These are phyloP conservation scores for Pyricularia pennisetigena DNA, from an alignment of 2,329 filamentous ascomycete species.

Conservation along the genomic window DNA sequence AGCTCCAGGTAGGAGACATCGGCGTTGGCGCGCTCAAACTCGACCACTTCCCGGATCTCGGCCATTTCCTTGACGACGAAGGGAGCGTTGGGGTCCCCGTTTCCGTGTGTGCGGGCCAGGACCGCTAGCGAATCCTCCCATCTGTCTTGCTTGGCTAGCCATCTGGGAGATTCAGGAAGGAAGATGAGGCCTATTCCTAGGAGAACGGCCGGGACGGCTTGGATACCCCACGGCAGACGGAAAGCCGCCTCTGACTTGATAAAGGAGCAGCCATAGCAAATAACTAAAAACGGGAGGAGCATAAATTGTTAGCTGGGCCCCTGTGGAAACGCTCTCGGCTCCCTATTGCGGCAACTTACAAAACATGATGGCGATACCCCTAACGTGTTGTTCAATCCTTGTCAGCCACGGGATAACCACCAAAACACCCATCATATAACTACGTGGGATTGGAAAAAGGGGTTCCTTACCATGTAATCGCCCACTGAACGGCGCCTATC, in stretches of 20 bases:
- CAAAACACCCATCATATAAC: not conserved
- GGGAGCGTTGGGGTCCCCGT: constrained; percentile 52
- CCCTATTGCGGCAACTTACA: constrained; percentile 9
- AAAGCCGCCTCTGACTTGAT: constrained; percentile 34
- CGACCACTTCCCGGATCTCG: constrained; percentile 64
- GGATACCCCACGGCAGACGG: constrained; percentile 37
- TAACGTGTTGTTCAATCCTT: not conserved
- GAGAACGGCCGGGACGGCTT: constrained; percentile 32
- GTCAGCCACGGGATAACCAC: not conserved
- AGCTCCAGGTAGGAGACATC: constrained; percentile 65
- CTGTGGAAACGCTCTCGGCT: too few relatives aligned
- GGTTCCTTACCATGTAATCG: constrained; percentile 31
- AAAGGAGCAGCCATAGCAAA: constrained; percentile 35
- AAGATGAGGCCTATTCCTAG: constrained; percentile 30
- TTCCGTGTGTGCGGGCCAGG: constrained; percentile 48
- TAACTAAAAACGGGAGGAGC: constrained; percentile 12
- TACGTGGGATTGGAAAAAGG: not conserved
- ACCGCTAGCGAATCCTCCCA: constrained; percentile 35
- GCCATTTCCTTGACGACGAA: constrained; percentile 59
- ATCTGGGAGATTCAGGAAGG: constrained; percentile 39
- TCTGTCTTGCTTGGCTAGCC: constrained; percentile 38
- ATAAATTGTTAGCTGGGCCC: too few relatives aligned
- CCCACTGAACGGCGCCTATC: constrained; percentile 33
- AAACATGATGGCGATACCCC: constrained; percentile 35
- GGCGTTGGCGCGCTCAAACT: constrained; percentile 61